A percentile compares a stretch with the other conserved stretches of the same genome.
phyloP scores from a whole-genome alignment of 129 eudicot species.

The Escallonia herrerae region DNA sequence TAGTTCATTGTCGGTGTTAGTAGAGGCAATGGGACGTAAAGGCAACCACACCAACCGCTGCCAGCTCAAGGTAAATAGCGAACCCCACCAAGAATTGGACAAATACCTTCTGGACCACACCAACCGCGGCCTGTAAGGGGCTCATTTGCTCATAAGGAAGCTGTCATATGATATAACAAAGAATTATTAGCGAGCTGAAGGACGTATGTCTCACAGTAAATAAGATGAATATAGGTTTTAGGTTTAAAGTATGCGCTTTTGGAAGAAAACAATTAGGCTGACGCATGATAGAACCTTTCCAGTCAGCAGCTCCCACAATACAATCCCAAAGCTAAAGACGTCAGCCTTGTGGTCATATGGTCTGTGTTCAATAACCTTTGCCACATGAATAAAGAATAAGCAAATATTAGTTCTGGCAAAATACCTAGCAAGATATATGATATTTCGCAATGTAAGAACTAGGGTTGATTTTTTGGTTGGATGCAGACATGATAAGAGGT shows the following conservation, averaged over 20 bases:
- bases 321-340: constrained; percentile 57
- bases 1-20: no score
- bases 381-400: constrained; percentile 6
- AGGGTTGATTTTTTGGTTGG: background rate
- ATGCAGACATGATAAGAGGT: no score
- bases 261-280: background rate
- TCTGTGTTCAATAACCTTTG: constrained; percentile 56
- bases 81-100: constrained; percentile 1
- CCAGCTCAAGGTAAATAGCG: background rate
- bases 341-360: constrained; percentile 56
- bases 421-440: background rate
- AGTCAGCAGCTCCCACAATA: constrained; percentile 56
- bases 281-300: constrained; percentile 30
- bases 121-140: constrained; percentile 59
- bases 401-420: background rate
- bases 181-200: background rate
- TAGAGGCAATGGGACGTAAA: no score
- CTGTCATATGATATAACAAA: constrained; percentile 24
- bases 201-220: background rate
- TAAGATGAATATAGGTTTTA: background rate
- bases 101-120: constrained; percentile 56
- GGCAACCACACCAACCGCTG: no score
- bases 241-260: background rate
- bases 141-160: constrained; percentile 55
- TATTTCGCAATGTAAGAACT: background rate